A percentile compares a stretch with the other conserved stretches of the same genome.
Evolutionary conservation across 2,329 filamentous ascomycete species (phyloP).

Genomic region (Biscogniauxia marginata): DNA sequence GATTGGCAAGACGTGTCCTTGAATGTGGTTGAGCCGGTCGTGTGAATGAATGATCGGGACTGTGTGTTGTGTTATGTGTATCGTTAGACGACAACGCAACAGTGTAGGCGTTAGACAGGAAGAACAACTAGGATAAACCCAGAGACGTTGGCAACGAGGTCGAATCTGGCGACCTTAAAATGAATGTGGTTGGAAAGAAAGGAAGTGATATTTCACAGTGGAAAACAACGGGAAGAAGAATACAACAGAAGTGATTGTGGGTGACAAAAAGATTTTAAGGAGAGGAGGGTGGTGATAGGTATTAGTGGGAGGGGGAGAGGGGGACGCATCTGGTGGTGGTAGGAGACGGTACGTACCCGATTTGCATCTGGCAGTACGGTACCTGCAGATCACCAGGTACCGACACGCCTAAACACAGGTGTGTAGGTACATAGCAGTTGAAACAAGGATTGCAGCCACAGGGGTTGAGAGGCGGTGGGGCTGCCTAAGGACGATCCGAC

Average conservation of each 20-base stretch:
- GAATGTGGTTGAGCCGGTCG: conserved; percentile 13
- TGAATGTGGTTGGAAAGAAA: conserved; percentile 27
- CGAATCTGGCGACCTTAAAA: conserved; percentile 33
- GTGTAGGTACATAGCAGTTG: background rate
- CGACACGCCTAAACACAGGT: background rate
- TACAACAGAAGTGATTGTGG: conserved; percentile 10
- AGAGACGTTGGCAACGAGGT: conserved; percentile 12
- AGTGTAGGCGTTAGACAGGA: conserved; percentile 11
- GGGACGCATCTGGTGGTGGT: background rate
- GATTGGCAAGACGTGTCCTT: conserved; percentile 14
- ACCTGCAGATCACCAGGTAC: background rate
- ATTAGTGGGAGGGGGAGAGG: conserved; percentile 14
- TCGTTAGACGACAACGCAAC: conserved; percentile 22
- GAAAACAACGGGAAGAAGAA: conserved; percentile 13
- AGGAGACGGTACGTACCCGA: background rate
- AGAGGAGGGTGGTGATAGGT: conserved; percentile 6
- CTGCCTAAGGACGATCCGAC: background rate
- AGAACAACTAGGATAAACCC: conserved; percentile 14
- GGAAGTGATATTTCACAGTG: conserved; percentile 15
- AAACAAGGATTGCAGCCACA: background rate
- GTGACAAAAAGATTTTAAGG: conserved; percentile 16
- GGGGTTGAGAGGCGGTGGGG: background rate
- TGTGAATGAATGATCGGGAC: conserved; percentile 13
- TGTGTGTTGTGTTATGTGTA: conserved; percentile 15
- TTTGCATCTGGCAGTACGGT: no score